A percentile compares a stretch with the other conserved stretches of the same genome.
Conservation (phyloP, 1,139 yeast genomes). For the Lodderomyces jiufengensis region DNA sequence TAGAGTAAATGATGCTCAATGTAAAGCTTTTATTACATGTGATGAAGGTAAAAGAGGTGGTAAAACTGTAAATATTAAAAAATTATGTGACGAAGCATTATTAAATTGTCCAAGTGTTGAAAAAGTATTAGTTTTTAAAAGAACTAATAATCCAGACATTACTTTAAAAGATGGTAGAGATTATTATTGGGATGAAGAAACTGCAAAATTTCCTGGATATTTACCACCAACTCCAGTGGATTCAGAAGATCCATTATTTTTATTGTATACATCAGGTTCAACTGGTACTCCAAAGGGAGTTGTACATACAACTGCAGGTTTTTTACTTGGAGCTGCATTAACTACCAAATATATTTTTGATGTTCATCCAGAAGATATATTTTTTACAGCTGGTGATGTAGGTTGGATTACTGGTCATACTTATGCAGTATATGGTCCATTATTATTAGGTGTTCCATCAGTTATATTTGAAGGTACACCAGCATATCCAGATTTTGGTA, state of each 20-base stretch:
- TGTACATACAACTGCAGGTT: slow-evolving; percentile 93
- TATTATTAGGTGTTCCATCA: slow-evolving; percentile 83
- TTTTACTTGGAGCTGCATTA: slow-evolving; percentile 88
- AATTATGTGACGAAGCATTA: slow-evolving; percentile 92
- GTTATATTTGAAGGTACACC: slow-evolving; percentile 97
- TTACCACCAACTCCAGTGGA: slow-evolving; percentile 83
- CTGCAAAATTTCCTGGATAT: slow-evolving; percentile 77
- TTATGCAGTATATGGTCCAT: slow-evolving; percentile 92
- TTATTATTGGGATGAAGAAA: slow-evolving; percentile 90
- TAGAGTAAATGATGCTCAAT: slow-evolving; percentile 84
- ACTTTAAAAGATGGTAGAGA: slow-evolving; percentile 82
- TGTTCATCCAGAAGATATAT: slow-evolving; percentile 79
- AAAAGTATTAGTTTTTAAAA: slow-evolving; percentile 79
- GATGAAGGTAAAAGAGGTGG: slow-evolving; percentile 98
- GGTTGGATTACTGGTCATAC: slow-evolving; percentile 99
- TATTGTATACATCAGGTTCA: slow-evolving; percentile 93
- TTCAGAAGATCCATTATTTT: slow-evolving; percentile 90
- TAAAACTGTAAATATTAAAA: slow-evolving; percentile 83
- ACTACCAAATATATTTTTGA: slow-evolving; percentile 94
- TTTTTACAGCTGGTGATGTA: slow-evolving; percentile 97
- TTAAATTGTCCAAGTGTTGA: slow-evolving; percentile 73
- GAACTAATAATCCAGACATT: slow-evolving; percentile 71
- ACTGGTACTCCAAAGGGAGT: slow-evolving; percentile 99
- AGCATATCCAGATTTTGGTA: slow-evolving; percentile 92
- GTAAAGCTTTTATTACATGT: slow-evolving; percentile 87